Base-by-base conservation (phyloP, 140 eudicot genomes). In the Erigeron philadelphicus region DNA sequence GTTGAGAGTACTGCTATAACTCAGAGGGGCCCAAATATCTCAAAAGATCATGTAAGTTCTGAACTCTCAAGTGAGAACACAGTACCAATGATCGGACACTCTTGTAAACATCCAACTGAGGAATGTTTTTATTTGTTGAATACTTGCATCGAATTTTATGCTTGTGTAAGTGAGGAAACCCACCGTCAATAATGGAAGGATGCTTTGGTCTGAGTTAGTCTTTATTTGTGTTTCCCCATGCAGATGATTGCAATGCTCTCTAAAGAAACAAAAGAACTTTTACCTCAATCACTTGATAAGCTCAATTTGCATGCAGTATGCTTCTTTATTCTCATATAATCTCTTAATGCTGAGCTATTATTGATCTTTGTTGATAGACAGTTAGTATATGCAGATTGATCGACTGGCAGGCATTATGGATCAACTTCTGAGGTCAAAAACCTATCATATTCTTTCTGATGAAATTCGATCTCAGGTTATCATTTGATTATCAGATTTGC, bases 381-480 rank as follows among this genome's bases (percentile, higher is more conserved):
- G 56, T 72, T 61, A 63, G 55, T 48, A 43, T 54, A 35, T 61
- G 69, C 75, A 87, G 97, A 80, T 90, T 76, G 87, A 75, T 65
- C 52, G 7, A 45, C 68, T 90, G 77, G 76, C 81, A 66, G 86
- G 72, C 78, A 58, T 66, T 70, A 50, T 90, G 76, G 65, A 56
- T 56, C 78, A 72, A 65, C 79, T 75, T 78, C 82, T 74, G 80
- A 90, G 75, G 86, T 61, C 70, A 52, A 72, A 83, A 75, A 68
- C 74, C 43, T 85, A 83, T 72, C 78, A 76, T 38, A 64, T 79
- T 61, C 79, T 85, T 46, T 46, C 53, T 66, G 57, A 57, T 80
- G 79, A 68, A 54, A 75, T 80, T 21, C 62, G 76, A 47, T 79
- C 86, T 49, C 90, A 84, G 95, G 97, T 90, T 58, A 61, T 80